Base-by-base conservation (phyloP, 1,284 basidiomycete species). In the Moesziomyces sp. region DNA sequence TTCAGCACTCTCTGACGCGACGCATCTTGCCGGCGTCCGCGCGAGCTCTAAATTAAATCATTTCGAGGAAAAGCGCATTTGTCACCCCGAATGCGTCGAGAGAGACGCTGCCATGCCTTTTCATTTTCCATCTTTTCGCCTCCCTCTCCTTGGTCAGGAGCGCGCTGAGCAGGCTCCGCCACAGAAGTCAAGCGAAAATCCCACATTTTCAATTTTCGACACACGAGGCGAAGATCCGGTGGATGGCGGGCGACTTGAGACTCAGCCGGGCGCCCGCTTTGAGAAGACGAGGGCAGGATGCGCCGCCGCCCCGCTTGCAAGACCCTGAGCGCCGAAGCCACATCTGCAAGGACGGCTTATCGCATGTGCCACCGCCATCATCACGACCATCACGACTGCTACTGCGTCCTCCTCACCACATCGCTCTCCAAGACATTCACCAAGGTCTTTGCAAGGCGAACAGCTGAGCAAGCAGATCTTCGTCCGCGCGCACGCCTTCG, bases 401-500 rank as follows among this genome's bases (percentile, higher is more conserved):
- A 14, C 13, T 33, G 30, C 30, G 13, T 13, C 30, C 1, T 13
- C 30, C 30, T 40, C 38, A 14, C 16, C 18, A 40, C 38, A 35
- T n/a, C 38, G 2, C 38, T 18, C 2, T 18, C 38, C 14, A 16
- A 40, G 38, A 16, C 23, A 5, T 46, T 26, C 13, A 16, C 19
- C 16, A 49, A 23, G 48, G 42, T 48, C 66, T 35, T 49, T 63
- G 66, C 66, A 69, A 69, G 46, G 59, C 60, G 44, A 5, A 52
- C 16, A 52, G 66, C 66, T 53, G 60, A 58, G 66, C 66, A 69
- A 69, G 16, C 21, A n/a, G 56, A 58, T 56, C 55, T 52, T n/a
- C 14, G 40, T 28, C 19, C 52, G 42, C 44, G 33, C 26, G 5
- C 44, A 16, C 23, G 21, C 57, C 24, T 13, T 28, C 55, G 52